A percentile compares a stretch with the other conserved stretches of the same genome.
phyloP scores from a whole-genome alignment of 495 filamentous ascomycete species.

The Neurospora sp. region DNA sequence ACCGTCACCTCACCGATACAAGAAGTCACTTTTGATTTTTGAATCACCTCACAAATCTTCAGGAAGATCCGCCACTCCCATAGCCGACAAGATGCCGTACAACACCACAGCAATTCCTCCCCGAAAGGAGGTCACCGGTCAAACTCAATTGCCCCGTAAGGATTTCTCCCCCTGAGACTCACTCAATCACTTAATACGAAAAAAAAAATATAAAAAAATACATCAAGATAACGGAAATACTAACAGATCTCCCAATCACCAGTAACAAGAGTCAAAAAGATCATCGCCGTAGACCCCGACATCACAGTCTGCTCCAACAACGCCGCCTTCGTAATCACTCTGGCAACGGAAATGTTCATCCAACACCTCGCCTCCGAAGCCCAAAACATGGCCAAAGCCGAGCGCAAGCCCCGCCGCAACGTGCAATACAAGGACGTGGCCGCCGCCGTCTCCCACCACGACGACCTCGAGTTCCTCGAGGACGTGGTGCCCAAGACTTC shows the following conservation, averaged over 20 bases:
- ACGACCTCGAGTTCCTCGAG: conserved; percentile 90
- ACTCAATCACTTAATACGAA: neutral
- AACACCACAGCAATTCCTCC: conserved; percentile 76
- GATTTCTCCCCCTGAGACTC: neutral
- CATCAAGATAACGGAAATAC: too few species aligned
- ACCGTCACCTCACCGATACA: neutral
- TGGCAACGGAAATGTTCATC: conserved; percentile 97
- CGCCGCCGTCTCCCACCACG: conserved; percentile 74
- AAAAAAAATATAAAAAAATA: too few species aligned
- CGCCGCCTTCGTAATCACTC: conserved; percentile 86
- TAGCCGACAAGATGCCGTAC: conserved; percentile 58
- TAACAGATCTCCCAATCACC: neutral
- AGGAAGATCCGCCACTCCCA: neutral
- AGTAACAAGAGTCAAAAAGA: conserved; percentile 88
- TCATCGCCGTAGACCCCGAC: conserved; percentile 80
- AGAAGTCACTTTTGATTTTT: neutral
- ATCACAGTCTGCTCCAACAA: conserved; percentile 78
- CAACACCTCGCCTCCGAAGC: conserved; percentile 79
- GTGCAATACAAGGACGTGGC: conserved; percentile 97
- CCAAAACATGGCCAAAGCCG: conserved; percentile 78
- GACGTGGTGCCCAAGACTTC: conserved; percentile 83
- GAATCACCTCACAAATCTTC: neutral
- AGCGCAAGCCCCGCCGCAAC: conserved; percentile 83
- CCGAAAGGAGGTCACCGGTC: conserved; percentile 72
- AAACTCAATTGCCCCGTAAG: conserved; percentile 77